Evolutionary conservation across 2,329 filamentous ascomycete genomes (phyloP), one percentile per base, ranked within the genome.

Genomic region (Thyridium curvatum): DNA sequence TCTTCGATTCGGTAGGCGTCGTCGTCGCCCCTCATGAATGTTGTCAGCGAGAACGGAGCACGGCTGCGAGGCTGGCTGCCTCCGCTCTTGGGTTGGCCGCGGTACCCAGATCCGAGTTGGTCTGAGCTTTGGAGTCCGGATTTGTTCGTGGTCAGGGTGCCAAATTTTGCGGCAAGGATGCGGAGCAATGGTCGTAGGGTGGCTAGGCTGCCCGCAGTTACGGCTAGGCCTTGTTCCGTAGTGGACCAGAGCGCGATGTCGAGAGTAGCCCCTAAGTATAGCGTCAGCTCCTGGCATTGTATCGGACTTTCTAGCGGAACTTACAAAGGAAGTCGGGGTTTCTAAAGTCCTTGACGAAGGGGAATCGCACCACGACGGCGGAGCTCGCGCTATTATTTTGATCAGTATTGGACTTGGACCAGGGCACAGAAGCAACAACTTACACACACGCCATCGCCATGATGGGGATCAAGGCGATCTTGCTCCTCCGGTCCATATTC

Each of bases 361-460:
- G 49, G 30, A 67, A 59, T 13, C 68, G 59, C 10, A 65, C 59
- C 4, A 67, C 52, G 2, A 70, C 64, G 4, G 65, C 68, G 4
- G 59, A 53, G 43, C 65, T 69, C n/a, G 67, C 67, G 16, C 65
- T 69, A 32, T 26, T 8, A 1, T 9, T 12, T 30, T 45, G n/a
- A 47, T 21, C 16, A 29, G 32, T 3, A 35, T 16, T 34, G 8
- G 13, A 46, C 16, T 34, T 0, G 15, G 14, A 16, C n/a, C 12
- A 36, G 17, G 6, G 9, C 12, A 28, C 14, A 17, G 12, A 6
- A 7, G 15, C 12, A 17, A n/a, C 34, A 13, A 59, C 58, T 44
- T 52, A 63, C 68, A 70, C 50, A 47, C 76, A 76, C 18, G 75
- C 80, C 59, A 81, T 68, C 7, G 65, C 65, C 36, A 82, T 56